Evolutionary conservation across 371 early-diverging fungal species (phyloP), one percentile per base, ranked within the genome.

Genomic region (Lichtheimia ornata): DNA sequence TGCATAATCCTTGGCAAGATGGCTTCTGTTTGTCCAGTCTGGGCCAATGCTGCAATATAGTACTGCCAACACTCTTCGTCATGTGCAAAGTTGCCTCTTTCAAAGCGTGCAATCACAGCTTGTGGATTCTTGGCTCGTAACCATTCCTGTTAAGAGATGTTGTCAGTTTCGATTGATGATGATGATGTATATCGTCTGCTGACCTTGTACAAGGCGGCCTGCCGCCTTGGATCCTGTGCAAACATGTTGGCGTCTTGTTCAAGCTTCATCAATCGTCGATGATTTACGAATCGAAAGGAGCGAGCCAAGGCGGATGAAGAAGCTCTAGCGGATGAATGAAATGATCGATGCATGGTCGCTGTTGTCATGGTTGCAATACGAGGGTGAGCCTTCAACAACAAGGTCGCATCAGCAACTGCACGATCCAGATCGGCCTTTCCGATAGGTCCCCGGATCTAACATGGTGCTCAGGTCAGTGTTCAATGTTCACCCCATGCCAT

Each of bases 121-220:
- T 74, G 65, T n/a, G 85, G 85, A 62, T 85, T 83, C 58, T 88
- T 89, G 15, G 84, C 59, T 18, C 79, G 70, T 40, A 87, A 56
- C 64, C 89, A 80, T 70, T 90, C 91, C 90, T 89, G 69, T 11
- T 28, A 11, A 1, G 9, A 35, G 44, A 40, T 0, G 45, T 15
- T 47, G 22, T 47, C 18, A 22, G n/a, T 47, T 22, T 22, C 5
- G 17, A 28, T 49, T 2, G 5, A 58, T 45, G 24, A 27, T 18
- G 24, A 9, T 27, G 41, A 24, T 45, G 24, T 53, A 50, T 59
- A 1, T 35, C 24, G 1, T 12, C 14, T 30, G 14, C 17, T 12
- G 40, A 88, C 91, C 82, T 84, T 85, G 79, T 90, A 91, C 30
- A 90, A 76, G 42, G 79, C 80, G 13, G 91, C 84, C 66, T 94